phyloP scores from a whole-genome alignment of 2,329 filamentous ascomycete genomes.

The Trichoderma semiorbis region DNA sequence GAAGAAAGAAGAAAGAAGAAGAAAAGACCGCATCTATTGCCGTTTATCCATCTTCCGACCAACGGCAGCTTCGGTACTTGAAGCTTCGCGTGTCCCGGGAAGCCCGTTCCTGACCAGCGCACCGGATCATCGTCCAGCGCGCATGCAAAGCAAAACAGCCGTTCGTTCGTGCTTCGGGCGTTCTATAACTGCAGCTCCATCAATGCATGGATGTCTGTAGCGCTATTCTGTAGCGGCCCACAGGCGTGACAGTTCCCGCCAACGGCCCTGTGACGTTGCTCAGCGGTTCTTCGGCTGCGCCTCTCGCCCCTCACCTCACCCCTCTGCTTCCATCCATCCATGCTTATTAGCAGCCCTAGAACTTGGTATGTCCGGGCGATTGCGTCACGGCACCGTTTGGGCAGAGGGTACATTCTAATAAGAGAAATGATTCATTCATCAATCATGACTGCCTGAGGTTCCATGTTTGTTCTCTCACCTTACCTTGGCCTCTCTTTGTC shows the following conservation, averaged over 20 bases:
- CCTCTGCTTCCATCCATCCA: neutral
- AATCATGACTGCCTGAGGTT: neutral
- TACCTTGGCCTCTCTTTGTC: neutral
- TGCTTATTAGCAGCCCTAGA: neutral
- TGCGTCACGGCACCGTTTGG: constrained; percentile 19
- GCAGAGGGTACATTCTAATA: too few species aligned
- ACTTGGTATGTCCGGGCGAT: constrained; percentile 7
- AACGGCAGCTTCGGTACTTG: neutral
- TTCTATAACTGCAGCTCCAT: neutral
- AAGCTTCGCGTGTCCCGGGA: neutral
- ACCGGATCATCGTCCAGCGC: neutral
- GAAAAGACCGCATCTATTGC: neutral
- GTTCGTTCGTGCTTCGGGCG: constrained; percentile 1
- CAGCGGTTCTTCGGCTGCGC: constrained; percentile 6
- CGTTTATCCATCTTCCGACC: neutral
- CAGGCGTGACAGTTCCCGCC: neutral
- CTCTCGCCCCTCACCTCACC: constrained; percentile 8
- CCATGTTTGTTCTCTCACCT: neutral
- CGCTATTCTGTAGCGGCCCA: neutral
- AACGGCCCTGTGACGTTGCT: constrained; percentile 14
- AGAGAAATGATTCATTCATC: neutral
- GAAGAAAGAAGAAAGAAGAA: neutral
- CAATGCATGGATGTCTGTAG: neutral
- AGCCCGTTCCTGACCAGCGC: constrained; percentile 13
- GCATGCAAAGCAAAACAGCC: neutral